Evolutionary conservation across 202 grass and related monocot species (phyloP), one percentile per base, ranked within the genome.

Genomic region (Carex arenaria): DNA sequence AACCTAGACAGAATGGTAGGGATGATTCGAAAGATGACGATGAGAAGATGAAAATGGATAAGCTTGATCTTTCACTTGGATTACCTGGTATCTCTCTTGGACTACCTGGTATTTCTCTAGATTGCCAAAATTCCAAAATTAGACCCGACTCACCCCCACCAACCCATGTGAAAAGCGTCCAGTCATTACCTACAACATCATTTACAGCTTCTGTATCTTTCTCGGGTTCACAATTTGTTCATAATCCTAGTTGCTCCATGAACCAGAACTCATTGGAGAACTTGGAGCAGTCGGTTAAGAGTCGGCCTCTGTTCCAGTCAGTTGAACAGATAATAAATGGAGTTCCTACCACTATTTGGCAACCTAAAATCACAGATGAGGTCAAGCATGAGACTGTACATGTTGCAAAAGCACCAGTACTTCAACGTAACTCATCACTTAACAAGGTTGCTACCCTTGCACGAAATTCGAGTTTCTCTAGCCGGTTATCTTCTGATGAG

Each of bases 41-140:
- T 75, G 89, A 91, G 0, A 80, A 72, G 62, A 69, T 84, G 83
- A 93, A 90, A 59, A 61, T 83, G 64, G 89, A 88, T 78, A 91
- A 80, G 67, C 91, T 98, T 68, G 90, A 98, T 90, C 91, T 98
- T 70, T 98, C 91, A 10, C 90, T 98, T 79, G 89, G 87, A 72
- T 82, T 98, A 23, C 92, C 95, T 81, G 93, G 83, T 86, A 68
- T 75, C 67, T 90, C 88, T 72, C 67, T 80, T 51, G 80, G 87
- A 72, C 82, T 98, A 23, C 92, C 95, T 81, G 93, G 83, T 86
- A 68, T 75, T 63, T 90, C 88, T 72, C 67, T 80, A 42, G 80
- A 90, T 90, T 84, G 83, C 81, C 82, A 83, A 68, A 82, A 62
- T 22, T 90, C 80, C 80, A 61, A 69, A 67, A 66, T 52, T 45